These are phyloP conservation scores for Boeremia exigua DNA, from an alignment of 2,329 filamentous ascomycete genomes.

Conservation along the genomic window DNA sequence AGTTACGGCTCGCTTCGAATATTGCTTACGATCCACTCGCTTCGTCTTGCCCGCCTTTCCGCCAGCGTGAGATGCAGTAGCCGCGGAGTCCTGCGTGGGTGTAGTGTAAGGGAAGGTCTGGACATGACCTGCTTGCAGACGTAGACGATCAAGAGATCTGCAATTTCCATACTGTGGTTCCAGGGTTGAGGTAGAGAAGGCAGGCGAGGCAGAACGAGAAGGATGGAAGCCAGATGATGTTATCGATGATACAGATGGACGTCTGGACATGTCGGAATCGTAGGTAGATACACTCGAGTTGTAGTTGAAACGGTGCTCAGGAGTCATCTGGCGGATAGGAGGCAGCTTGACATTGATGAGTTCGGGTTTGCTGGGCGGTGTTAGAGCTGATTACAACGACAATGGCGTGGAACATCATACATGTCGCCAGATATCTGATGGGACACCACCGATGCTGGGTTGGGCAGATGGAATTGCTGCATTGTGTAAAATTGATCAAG, in stretches of 20 bases:
- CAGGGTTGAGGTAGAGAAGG: conserved; percentile 5
- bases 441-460: conserved; percentile 16
- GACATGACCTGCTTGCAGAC: conserved; percentile 6
- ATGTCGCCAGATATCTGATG: conserved; percentile 10
- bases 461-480: conserved; percentile 17
- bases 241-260: conserved; percentile 13
- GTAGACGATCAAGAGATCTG: conserved; percentile 6
- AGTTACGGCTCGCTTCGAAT: conserved; percentile 1
- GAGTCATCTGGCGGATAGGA: conserved; percentile 13
- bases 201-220: conserved; percentile 16
- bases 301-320: conserved; percentile 7
- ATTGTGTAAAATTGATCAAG: conserved; percentile 4
- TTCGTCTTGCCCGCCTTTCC: conserved; percentile 19
- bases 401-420: background rate
- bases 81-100: background rate
- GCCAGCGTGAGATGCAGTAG: conserved; percentile 5
- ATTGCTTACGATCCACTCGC: conserved; percentile 17
- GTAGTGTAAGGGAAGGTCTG: conserved; percentile 10
- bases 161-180: conserved; percentile 6
- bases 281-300: conserved; percentile 9
- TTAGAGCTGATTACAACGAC: background rate
- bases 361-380: conserved; percentile 4
- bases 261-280: conserved; percentile 16
- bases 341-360: conserved; percentile 13
- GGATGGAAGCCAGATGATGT: conserved; percentile 14